A percentile compares a stretch with the other conserved stretches of the same genome.
These are phyloP conservation scores for Tolypocladium paradoxum DNA, from an alignment of 2,329 filamentous ascomycete genomes.

Conservation along the genomic window DNA sequence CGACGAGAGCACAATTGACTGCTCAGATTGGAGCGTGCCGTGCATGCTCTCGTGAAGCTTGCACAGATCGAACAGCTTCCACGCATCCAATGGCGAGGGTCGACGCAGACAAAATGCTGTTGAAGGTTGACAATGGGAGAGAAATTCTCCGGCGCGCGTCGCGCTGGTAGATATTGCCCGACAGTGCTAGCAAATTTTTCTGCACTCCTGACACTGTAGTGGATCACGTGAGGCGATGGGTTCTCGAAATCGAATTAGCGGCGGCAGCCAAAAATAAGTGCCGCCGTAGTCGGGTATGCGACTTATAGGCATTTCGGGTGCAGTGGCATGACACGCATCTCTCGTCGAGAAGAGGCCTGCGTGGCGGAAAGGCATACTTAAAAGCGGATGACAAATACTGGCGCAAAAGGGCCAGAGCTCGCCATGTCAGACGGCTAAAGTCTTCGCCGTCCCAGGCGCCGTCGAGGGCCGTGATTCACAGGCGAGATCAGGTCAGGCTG, in stretches of 20 bases:
- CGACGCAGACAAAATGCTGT: background rate
- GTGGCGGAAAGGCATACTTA: too few relatives aligned
- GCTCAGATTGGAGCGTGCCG: background rate
- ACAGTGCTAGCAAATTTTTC: constrained; percentile 21
- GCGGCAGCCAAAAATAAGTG: constrained; percentile 7
- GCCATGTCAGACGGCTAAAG: background rate
- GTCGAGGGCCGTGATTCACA: background rate
- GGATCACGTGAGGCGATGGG: constrained; percentile 16
- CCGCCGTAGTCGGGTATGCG: background rate
- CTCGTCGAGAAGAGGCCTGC: background rate
- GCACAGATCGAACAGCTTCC: background rate
- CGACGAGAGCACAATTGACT: background rate
- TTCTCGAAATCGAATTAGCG: constrained; percentile 2
- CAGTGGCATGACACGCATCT: background rate
- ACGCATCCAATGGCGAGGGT: background rate
- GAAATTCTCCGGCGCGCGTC: background rate
- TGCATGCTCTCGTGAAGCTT: background rate
- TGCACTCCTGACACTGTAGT: constrained; percentile 14
- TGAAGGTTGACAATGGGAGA: background rate
- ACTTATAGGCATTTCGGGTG: background rate
- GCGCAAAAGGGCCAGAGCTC: background rate
- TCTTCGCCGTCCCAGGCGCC: background rate
- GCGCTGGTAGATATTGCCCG: constrained; percentile 17
- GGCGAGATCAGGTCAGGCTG: background rate
- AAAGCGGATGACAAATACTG: background rate